Base-by-base conservation (phyloP, 768 basidiomycete species). In the Cantharellus cinnabarinus region DNA sequence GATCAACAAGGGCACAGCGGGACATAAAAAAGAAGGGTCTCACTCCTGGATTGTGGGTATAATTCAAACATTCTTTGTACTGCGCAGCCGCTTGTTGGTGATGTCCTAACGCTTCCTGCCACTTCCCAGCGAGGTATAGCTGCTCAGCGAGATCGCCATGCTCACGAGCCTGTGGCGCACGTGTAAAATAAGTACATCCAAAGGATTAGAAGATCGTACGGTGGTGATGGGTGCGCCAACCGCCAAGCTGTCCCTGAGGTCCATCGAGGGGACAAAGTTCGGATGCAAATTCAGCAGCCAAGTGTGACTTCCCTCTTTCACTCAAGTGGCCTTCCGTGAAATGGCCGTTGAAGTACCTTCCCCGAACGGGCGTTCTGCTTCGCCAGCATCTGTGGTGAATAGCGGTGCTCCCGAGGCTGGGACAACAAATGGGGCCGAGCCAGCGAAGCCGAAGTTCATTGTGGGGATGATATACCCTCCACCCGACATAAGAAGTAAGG, bases 401-500 rank as follows among this genome's bases (percentile, higher is more conserved):
- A 29, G 20, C 20, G 20, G 20, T 29, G 20, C 20, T 29, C 20
- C 20, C 20, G 20, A 29, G 20, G 20, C 20, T 29, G 20, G 20
- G 20, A 29, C 20, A 29, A 29, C 20, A 29, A 29, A 48, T 48
- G 44, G 10, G 10, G 44, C 10, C 10, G 44, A 48, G 10, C 10
- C 44, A 10, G 10, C 44, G 44, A 37, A 7, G 35, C 52, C 7
- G 35, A 54, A 54, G 38, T 54, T 54, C 35, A 54, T 54, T 14
- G 10, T 37, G 10, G 35, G 35, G 7, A 54, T 54, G 52, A 62
- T 62, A 42, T 62, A 62, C 52, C 61, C 61, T n/a, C 61, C 61
- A 5, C 61, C 61, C 10, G 61, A 62, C 42, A 60, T 62, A 39
- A 59, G 61, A 61, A 62, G 61, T 62, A 40, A 7, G 61, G 60